Conservation (phyloP, 2,329 filamentous ascomycete species). For the Hymenoscyphus infarciens region DNA sequence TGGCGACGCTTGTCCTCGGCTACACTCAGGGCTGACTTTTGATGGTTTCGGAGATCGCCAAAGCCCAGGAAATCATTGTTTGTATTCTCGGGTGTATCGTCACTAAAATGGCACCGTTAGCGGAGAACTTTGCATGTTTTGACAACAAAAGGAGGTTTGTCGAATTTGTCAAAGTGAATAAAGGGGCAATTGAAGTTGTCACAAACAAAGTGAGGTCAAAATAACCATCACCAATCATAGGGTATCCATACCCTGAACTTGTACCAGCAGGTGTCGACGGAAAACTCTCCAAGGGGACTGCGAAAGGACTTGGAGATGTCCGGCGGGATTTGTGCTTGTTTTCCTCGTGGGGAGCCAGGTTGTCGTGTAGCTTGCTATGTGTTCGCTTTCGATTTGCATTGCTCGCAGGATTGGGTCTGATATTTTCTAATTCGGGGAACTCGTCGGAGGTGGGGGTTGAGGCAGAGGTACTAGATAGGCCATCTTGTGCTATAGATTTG, state of each 20-base stretch:
- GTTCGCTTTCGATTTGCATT: conserved; percentile 31
- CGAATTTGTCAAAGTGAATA: neutral
- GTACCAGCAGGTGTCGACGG: conserved; percentile 24
- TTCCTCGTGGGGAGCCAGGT: conserved; percentile 16
- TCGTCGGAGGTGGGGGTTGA: conserved; percentile 27
- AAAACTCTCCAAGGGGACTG: conserved; percentile 14
- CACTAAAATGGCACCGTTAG: conserved; percentile 22
- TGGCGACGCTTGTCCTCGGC: conserved; percentile 40
- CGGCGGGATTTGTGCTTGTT: conserved; percentile 33
- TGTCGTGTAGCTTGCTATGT: conserved; percentile 27
- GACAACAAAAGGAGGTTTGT: neutral
- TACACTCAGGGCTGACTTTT: conserved; percentile 26
- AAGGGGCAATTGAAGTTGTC: conserved; percentile 16
- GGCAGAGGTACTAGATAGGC: conserved; percentile 18
- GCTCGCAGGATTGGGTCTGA: conserved; percentile 17
- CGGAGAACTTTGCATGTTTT: neutral
- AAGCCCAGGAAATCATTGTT: conserved; percentile 10
- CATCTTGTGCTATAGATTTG: neutral
- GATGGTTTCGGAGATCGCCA: conserved; percentile 17
- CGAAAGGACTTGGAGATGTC: conserved; percentile 31
- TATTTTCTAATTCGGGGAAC: conserved; percentile 17
- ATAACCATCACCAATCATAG: conserved; percentile 22
- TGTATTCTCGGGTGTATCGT: conserved; percentile 25
- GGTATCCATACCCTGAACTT: conserved; percentile 32
- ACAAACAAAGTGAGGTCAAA: conserved; percentile 29